phyloP scores from a whole-genome alignment of 306 rosid species.

The Cicer yamashitae region DNA sequence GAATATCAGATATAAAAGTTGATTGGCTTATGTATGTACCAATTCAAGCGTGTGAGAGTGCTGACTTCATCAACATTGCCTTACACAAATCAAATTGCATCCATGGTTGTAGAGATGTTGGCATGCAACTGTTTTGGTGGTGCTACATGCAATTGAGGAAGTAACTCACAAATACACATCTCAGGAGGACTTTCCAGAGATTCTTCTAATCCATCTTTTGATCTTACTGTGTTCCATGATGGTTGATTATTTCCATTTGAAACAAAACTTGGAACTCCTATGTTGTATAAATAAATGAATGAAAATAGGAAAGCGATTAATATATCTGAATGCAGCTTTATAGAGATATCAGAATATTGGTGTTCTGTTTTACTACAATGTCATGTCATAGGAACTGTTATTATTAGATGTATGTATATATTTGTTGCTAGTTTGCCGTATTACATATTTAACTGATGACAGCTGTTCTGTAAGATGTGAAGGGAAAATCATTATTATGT shows the following conservation, averaged over 20 bases:
- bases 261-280: conserved; percentile 45
- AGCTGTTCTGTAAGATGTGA: conserved; percentile 28
- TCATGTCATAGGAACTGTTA: conserved; percentile 39
- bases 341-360: conserved; percentile 39
- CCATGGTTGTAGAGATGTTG: conserved; percentile 47
- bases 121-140: conserved; percentile 43
- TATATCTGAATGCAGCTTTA: conserved; percentile 44
- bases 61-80: conserved; percentile 49
- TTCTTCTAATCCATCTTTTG: conserved; percentile 47
- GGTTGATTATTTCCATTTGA: conserved; percentile 42
- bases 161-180: conserved; percentile 35
- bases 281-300: conserved; percentile 54
- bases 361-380: conserved; percentile 36
- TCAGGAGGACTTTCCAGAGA: conserved; percentile 43
- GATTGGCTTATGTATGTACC: conserved; percentile 45
- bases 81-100: conserved; percentile 35
- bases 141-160: conserved; percentile 35
- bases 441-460: conserved; percentile 37
- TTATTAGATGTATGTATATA: conserved; percentile 16
- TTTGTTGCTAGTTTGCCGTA: conserved; percentile 37
- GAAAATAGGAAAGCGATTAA: conserved; percentile 47
- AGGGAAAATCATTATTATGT: conserved; percentile 26
- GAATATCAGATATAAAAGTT: conserved; percentile 35
- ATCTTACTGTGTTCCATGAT: conserved; percentile 39
- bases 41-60: conserved; percentile 43